Base-by-base conservation (phyloP, 345 rosid genomes). In the Rhodomyrtus tomentosa region DNA sequence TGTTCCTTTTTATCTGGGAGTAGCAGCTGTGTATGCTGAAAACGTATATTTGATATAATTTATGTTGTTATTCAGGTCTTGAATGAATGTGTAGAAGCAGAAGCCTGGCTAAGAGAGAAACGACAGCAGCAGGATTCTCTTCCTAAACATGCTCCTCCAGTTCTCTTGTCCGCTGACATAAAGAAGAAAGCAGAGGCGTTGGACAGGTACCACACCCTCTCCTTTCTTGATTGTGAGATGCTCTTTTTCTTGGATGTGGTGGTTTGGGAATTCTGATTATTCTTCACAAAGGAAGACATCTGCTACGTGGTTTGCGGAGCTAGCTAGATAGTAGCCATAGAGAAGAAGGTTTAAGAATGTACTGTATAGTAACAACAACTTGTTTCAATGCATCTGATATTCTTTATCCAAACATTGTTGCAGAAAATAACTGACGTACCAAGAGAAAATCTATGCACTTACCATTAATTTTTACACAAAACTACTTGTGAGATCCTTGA, bases 51-150 rank as follows among this genome's bases (percentile, higher is more conserved):
- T 29, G 73, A 36, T 24, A 18, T 24, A 32, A 32, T 50, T n/a
- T 9, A 84, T 83, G 55, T 52, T 36, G 79, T 68, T 68, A 36
- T 52, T 15, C 87, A 95, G 98, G 98, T 96, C 9, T 80, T 96
- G 88, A 93, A 91, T 83, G 96, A 96, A 89, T 96, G 99, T 83
- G 96, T 89, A 32, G 98, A 94, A 83, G 93, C 96, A 6, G 99
- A 96, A 88, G 94, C 93, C 81, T 96, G 99, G 99, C 50, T 96
- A 27, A 90, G 93, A 88, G 98, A 93, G 89, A 96, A 93, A 85
- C 83, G 88, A 89, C 95, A 96, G 87, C 98, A 90, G 56, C 98
- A 95, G 83, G 98, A 94, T 14, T 83, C 90, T 2, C 99, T 96
- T 80, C 98, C 96, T 51, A 96, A 94, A 86, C 87, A 92, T 86